These are phyloP conservation scores for Canavalia ensiformis DNA, from an alignment of 306 rosid genomes.

Conservation along the genomic window DNA sequence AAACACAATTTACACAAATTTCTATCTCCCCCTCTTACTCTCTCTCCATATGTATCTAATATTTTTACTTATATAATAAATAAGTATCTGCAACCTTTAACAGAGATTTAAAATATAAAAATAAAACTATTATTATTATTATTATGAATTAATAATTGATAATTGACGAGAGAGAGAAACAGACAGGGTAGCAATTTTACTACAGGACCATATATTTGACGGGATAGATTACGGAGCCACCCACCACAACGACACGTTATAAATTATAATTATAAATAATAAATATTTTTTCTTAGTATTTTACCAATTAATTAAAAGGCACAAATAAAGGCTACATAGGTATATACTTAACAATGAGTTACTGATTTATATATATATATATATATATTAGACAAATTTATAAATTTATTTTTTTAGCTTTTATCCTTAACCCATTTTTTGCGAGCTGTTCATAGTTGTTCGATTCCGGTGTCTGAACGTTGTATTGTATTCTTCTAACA, in stretches of 20 bases:
- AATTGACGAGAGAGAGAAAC: slow-evolving; percentile 15
- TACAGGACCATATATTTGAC: not conserved
- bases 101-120: not conserved
- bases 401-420: no score
- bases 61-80: not conserved
- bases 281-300: no score
- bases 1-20: not conserved
- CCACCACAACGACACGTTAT: not conserved
- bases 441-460: no score
- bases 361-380: no score
- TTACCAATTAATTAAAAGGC: no score
- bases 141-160: slow-evolving; percentile 1
- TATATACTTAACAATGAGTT: no score
- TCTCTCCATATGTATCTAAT: not conserved
- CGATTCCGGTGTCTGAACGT: no score
- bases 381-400: no score
- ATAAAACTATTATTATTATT: not conserved
- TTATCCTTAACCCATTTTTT: no score
- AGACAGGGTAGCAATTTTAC: not conserved
- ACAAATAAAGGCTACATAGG: no score
- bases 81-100: slow-evolving; percentile 5
- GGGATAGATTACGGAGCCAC: slow-evolving; percentile 34
- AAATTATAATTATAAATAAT: no score
- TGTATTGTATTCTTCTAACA: no score
- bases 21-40: not conserved